These are phyloP conservation scores for Suhomyces faveliae DNA, from an alignment of 805 yeast genomes.

Conservation along the genomic window DNA sequence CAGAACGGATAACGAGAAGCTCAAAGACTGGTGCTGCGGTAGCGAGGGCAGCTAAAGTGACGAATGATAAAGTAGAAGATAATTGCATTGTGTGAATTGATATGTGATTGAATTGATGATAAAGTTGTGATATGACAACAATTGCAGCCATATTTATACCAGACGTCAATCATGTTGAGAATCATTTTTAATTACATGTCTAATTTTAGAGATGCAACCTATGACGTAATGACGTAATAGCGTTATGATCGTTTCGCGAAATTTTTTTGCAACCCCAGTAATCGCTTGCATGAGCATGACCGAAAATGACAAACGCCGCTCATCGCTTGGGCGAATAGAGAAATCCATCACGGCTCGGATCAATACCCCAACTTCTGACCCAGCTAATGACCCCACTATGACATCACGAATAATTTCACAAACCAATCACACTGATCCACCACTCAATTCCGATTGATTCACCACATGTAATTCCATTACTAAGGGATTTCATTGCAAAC, in stretches of 20 bases:
- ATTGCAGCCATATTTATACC: not conserved
- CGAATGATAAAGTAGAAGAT: conserved; percentile 16
- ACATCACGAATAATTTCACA: too few relatives aligned
- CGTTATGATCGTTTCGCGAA: not conserved
- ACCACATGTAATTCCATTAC: too few relatives aligned
- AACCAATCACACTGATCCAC: too few relatives aligned
- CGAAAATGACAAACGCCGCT: too few relatives aligned
- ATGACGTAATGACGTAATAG: not conserved
- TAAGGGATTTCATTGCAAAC: too few relatives aligned
- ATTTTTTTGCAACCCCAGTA: too few relatives aligned
- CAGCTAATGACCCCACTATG: too few relatives aligned
- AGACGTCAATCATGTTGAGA: not conserved
- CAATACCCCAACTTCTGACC: too few relatives aligned
- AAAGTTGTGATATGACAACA: not conserved
- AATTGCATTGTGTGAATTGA: conserved; percentile 10
- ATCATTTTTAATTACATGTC: not conserved
- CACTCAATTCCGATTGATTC: too few relatives aligned
- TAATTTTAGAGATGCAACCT: not conserved
- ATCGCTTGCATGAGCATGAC: too few relatives aligned
- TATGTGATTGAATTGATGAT: conserved; percentile 2
- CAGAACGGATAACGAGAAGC: conserved; percentile 23
- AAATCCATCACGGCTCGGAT: too few relatives aligned
- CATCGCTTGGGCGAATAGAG: too few relatives aligned
- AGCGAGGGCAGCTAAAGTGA: conserved; percentile 23
- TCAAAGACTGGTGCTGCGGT: conserved; percentile 21